Base-by-base conservation (phyloP, 2,329 filamentous ascomycete genomes). In the Phaeosphaeria sp. region DNA sequence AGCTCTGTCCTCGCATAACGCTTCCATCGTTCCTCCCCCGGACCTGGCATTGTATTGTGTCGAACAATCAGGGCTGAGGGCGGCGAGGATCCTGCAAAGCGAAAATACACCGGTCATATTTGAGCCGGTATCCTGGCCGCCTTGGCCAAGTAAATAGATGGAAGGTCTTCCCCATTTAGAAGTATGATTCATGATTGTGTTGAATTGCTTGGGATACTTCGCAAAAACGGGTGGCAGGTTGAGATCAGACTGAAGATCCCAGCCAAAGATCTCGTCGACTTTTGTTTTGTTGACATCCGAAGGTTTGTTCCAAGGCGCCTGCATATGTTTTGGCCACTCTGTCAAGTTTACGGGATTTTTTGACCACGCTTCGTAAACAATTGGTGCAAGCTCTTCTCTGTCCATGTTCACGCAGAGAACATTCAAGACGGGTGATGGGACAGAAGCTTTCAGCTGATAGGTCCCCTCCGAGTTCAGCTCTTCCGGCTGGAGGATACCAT, bases 351-450 rank as follows among this genome's bases (percentile, higher is more conserved):
- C 65, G 0, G 11, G 6, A 2, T 67, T 64, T 5, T 82, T 55
- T 0, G 86, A 84, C 88, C 89, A 93, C 1, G 75, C 61, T 0
- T 81, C 81, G 59, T 89, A 92, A 0, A 93, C 79, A 1, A 93
- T 75, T 0, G 90, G 90, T 0, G 69, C 74, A 1, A 94, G 74
- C 53, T 92, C 89, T 0, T 80, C 66, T 20, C 73, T 56, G 0
- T 82, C 81, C 80, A 93, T 81, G 43, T 90, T 90, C 1, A 84
- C 88, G 65, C 91, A 95, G 30, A 93, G 75, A 0, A 91, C 89
- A 61, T 93, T 92, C 45, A 93, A 76, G 0, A 85, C 82, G 0
- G 91, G 91, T 0, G 88, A 90, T 0, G 89, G 86, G 0, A 92
- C 88, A 0, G 89, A 87, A 0, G 91, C 91, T 15, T 81, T 78